Conservation (phyloP, 352 stramenopile species). For the Globisporangium cylindrosporum region DNA sequence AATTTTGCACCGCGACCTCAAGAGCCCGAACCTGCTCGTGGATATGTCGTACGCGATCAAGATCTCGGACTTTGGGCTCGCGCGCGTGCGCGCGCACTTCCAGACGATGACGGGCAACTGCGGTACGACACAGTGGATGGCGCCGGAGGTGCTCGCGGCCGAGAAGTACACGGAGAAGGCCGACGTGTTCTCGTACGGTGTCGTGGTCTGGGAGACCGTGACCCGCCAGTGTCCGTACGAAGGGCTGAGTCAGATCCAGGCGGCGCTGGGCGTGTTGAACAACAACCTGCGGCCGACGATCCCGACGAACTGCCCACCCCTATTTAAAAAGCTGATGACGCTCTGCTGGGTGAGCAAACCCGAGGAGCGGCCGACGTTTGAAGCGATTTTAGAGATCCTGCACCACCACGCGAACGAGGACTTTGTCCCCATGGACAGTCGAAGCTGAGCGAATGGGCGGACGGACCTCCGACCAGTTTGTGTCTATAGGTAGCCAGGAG, state of each 20-base stretch:
- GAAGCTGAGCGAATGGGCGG: background rate
- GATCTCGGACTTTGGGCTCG: slow-evolving; percentile 88
- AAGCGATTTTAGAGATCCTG: slow-evolving; percentile 77
- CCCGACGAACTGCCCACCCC: slow-evolving; percentile 60
- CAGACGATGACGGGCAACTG: slow-evolving; percentile 89
- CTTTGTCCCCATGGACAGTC: slow-evolving; percentile 18
- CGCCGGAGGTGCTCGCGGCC: slow-evolving; percentile 73
- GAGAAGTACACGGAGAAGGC: slow-evolving; percentile 89
- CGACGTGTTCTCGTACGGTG: slow-evolving; percentile 85
- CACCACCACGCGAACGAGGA: slow-evolving; percentile 21
- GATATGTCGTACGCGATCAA: slow-evolving; percentile 81
- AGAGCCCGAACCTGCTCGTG: slow-evolving; percentile 83
- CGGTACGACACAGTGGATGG: slow-evolving; percentile 87
- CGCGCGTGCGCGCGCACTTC: slow-evolving; percentile 76
- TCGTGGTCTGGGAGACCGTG: slow-evolving; percentile 89
- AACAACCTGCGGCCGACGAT: slow-evolving; percentile 86
- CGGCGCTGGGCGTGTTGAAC: slow-evolving; percentile 82
- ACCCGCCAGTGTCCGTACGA: slow-evolving; percentile 90
- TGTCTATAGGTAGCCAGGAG: background rate
- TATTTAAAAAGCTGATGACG: slow-evolving; percentile 87
- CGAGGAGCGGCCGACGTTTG: slow-evolving; percentile 78
- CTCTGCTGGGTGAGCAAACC: slow-evolving; percentile 75
- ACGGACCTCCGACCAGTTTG: background rate
- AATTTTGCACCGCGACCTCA: slow-evolving; percentile 86
- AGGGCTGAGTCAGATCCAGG: slow-evolving; percentile 88